Conservation (phyloP, 495 filamentous ascomycete species). For the Friedmanniomyces simplex region DNA sequence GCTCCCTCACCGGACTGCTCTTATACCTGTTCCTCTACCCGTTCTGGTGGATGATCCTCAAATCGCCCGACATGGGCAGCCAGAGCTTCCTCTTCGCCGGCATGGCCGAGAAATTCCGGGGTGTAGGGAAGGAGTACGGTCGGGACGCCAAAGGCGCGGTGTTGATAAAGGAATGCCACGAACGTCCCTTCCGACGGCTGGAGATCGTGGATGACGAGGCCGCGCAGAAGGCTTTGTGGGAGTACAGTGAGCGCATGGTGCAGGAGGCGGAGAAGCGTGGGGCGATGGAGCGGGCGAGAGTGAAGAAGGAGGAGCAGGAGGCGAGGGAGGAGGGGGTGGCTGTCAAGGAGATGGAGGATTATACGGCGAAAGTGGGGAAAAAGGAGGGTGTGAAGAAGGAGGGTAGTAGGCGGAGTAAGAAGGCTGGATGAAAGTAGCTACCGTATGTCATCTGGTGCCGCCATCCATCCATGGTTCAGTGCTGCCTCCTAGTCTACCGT, state of each 20-base stretch:
- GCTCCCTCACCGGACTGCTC: conserved; percentile 68
- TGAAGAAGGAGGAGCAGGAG: conserved; percentile 58
- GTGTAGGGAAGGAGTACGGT: conserved; percentile 37
- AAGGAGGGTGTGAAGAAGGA: conserved; percentile 35
- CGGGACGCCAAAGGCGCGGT: conserved; percentile 47
- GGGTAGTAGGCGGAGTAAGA: conserved; percentile 56
- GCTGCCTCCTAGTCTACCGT: too few relatives aligned
- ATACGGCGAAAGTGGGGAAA: conserved; percentile 21
- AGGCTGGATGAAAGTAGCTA: not conserved
- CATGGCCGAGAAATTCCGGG: conserved; percentile 54
- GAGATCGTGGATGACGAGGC: conserved; percentile 65
- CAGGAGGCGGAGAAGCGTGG: conserved; percentile 72
- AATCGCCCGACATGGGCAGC: conserved; percentile 68
- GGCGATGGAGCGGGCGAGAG: conserved; percentile 52
- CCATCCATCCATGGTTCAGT: too few relatives aligned
- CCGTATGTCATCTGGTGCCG: too few relatives aligned
- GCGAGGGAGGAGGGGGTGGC: conserved; percentile 35
- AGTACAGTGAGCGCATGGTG: conserved; percentile 74
- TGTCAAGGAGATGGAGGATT: conserved; percentile 29
- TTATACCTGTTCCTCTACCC: conserved; percentile 70
- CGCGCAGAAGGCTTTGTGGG: conserved; percentile 74
- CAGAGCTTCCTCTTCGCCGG: conserved; percentile 77
- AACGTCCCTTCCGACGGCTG: conserved; percentile 52
- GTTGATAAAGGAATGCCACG: conserved; percentile 78
- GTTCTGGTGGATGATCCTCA: conserved; percentile 78